Evolutionary conservation across 2,329 filamentous ascomycete species (phyloP), one percentile per base, ranked within the genome.

Genomic region (Penicillium palitans): DNA sequence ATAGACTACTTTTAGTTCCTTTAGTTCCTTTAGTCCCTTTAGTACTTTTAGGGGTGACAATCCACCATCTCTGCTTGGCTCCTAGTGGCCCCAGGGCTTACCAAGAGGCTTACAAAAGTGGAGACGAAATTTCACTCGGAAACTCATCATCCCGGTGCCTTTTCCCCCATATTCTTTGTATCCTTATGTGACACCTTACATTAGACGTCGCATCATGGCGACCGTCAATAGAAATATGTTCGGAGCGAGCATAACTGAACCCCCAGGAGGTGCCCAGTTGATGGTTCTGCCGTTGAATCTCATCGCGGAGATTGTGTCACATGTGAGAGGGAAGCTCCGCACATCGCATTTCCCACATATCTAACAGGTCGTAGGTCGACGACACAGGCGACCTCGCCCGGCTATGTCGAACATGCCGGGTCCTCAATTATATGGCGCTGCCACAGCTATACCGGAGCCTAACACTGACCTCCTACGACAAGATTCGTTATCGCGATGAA

Each of bases 401-500:
- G 59, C 71, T 86, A 53, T 86, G 84, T 61, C 79, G 84, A 57
- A 85, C 84, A 52, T 86, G 83, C 61, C 80, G 84, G 15, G 78
- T 87, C 41, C 79, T 87, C 65, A 84, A 87, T 64, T 88, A 87
- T 74, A 87, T 88, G 83, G 79, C 83, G 35, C 75, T 87, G 3
- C 85, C 85, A 21, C 83, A 83, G 57, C 79, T 88, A 41, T 88
- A 87, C 72, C 78, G 80, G 68, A 72, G 75, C 35, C 79, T 87
- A 53, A 81, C 78, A 6, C 74, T 88, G 35, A 81, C 78, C 54
- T 85, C 84, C 8, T 86, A 87, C 68, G 75, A 81, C 50, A 80
- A 81, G 40, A 83, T 87, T 29, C 81, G 84, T 50, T 87, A 85
- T 68, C 75, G 80, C 60, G 78, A 83, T 64, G 83, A 84, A 51